Percentiles rank a stretch among this genome's conserved stretches.
These are phyloP conservation scores for Farysia itapuensis DNA, from an alignment of 1,284 basidiomycete genomes.

Conservation along the genomic window DNA sequence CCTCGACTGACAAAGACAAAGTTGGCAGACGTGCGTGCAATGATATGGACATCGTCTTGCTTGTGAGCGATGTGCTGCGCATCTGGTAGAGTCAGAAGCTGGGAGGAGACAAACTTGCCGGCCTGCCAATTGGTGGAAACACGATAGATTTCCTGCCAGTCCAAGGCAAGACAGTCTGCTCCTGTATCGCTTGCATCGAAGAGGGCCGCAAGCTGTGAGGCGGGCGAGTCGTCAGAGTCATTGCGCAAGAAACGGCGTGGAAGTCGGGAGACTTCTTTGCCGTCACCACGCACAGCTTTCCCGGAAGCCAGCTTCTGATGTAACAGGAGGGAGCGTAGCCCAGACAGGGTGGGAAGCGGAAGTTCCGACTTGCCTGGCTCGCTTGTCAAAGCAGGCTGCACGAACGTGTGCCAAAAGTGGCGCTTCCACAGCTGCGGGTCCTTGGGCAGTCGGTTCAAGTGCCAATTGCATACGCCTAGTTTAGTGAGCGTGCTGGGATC, in stretches of 20 bases:
- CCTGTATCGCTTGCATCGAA: neutral
- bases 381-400: slow-evolving; percentile 6
- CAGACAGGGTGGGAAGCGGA: slow-evolving; percentile 17
- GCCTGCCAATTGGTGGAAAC: slow-evolving; percentile 36
- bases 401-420: slow-evolving; percentile 20
- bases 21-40: slow-evolving; percentile 7
- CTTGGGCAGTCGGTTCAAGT: slow-evolving; percentile 13
- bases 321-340: slow-evolving; percentile 21
- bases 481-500: slow-evolving; percentile 10
- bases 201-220: neutral
- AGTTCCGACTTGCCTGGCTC: neutral
- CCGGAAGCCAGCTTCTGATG: slow-evolving; percentile 14
- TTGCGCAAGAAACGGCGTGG: slow-evolving; percentile 10
- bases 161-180: too few species aligned
- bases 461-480: slow-evolving; percentile 12
- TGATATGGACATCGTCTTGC: neutral
- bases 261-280: slow-evolving; percentile 6
- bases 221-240: neutral
- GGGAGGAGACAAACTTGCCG: slow-evolving; percentile 25
- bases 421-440: slow-evolving; percentile 37
- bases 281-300: slow-evolving; percentile 11
- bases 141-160: slow-evolving; percentile 33
- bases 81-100: slow-evolving; percentile 6
- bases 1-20: slow-evolving; percentile 17
- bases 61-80: neutral